Conservation (phyloP, 108 stramenopile genomes). For the Thalassiosira profunda region DNA sequence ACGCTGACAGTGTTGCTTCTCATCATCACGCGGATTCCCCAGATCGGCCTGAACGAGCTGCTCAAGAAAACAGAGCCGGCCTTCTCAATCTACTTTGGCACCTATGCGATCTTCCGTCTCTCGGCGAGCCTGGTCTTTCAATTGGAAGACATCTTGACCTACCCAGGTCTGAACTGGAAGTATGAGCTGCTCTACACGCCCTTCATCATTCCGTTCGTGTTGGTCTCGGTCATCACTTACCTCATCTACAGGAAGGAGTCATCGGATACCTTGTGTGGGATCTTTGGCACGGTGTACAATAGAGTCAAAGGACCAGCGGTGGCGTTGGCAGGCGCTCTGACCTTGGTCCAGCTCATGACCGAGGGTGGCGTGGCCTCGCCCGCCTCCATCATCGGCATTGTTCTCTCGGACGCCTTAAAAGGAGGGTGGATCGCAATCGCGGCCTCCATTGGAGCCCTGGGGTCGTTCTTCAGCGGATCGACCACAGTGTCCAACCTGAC, state of each 20-base stretch:
- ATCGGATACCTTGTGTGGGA: conserved; percentile 13
- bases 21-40: conserved; percentile 53
- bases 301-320: conserved; percentile 59
- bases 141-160: conserved; percentile 60
- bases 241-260: conserved; percentile 55
- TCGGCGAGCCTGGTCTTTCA: conserved; percentile 65
- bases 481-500: conserved; percentile 76
- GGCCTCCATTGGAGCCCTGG: conserved; percentile 60
- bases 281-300: conserved; percentile 31
- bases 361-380: conserved; percentile 49
- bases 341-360: conserved; percentile 64
- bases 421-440: conserved; percentile 63
- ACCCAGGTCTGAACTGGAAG: conserved; percentile 65
- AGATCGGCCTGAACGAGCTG: conserved; percentile 51
- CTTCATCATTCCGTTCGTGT: conserved; percentile 70
- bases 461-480: conserved; percentile 68
- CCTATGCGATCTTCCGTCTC: conserved; percentile 58
- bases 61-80: conserved; percentile 40
- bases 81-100: conserved; percentile 60
- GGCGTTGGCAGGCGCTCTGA: conserved; percentile 61
- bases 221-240: conserved; percentile 58
- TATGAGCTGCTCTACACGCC: conserved; percentile 70
- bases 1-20: conserved; percentile 58
- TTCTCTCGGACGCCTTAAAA: conserved; percentile 57
- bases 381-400: conserved; percentile 57